A percentile compares a stretch with the other conserved stretches of the same genome.
phyloP scores from a whole-genome alignment of 257 asterid genomes.

The Ilex aquifolium region DNA sequence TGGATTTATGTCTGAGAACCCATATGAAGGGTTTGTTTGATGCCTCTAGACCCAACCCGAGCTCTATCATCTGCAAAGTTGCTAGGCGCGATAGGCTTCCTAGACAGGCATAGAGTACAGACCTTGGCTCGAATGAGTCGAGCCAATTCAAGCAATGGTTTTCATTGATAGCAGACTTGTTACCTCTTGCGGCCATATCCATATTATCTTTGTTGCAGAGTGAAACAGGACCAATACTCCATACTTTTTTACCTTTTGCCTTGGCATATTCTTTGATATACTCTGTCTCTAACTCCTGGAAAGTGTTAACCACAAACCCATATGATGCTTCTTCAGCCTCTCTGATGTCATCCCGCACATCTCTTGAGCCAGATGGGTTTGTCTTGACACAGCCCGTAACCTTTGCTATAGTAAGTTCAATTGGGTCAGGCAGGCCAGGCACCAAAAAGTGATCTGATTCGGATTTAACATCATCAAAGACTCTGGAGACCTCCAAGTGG shows the following conservation, averaged over 20 bases:
- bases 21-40: slow-evolving; percentile 30
- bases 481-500: not conserved
- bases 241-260: slow-evolving; percentile 22
- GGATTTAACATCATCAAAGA: not conserved
- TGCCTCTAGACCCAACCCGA: slow-evolving; percentile 36
- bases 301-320: slow-evolving; percentile 40
- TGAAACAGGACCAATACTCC: slow-evolving; percentile 26
- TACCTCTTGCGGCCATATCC: slow-evolving; percentile 35
- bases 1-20: slow-evolving; percentile 17
- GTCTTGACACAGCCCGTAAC: slow-evolving; percentile 15
- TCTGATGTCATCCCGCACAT: slow-evolving; percentile 3
- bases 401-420: not conserved
- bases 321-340: slow-evolving; percentile 30
- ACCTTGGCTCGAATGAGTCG: slow-evolving; percentile 16
- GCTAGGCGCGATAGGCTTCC: slow-evolving; percentile 42
- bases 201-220: slow-evolving; percentile 12
- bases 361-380: slow-evolving; percentile 6
- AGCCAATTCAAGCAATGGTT: slow-evolving; percentile 39
- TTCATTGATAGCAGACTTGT: slow-evolving; percentile 21
- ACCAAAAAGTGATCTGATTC: not conserved
- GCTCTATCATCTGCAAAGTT: slow-evolving; percentile 32
- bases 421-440: not conserved
- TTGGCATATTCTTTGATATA: slow-evolving; percentile 19
- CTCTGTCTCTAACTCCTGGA: slow-evolving; percentile 38
- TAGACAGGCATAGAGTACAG: slow-evolving; percentile 39